Evolutionary conservation across 495 filamentous ascomycete genomes (phyloP).

Genomic region (Lindgomyces ingoldianus): DNA sequence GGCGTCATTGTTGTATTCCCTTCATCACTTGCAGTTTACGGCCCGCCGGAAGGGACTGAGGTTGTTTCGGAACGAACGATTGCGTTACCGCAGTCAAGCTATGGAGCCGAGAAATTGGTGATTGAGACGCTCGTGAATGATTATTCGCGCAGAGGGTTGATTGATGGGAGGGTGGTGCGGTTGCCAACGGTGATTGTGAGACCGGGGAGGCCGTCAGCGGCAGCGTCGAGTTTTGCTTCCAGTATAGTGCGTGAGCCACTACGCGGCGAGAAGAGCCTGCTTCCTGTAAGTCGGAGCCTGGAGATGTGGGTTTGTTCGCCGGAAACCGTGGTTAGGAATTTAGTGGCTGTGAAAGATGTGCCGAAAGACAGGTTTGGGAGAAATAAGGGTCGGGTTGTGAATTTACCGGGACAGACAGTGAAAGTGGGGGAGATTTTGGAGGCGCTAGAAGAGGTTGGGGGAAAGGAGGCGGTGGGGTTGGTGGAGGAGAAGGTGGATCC

Average conservation of each 20-base stretch:
- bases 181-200: conserved; percentile 16
- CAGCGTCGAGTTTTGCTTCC: conserved; percentile 9
- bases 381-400: conserved; percentile 9
- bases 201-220: conserved; percentile 13
- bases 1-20: conserved; percentile 15
- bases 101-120: conserved; percentile 18
- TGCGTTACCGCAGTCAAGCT: conserved; percentile 2
- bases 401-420: conserved; percentile 22
- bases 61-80: conserved; percentile 1
- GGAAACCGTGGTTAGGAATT: conserved; percentile 14
- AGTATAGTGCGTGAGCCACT: conserved; percentile 23
- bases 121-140: conserved; percentile 16
- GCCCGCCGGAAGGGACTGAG: background rate
- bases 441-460: conserved; percentile 17
- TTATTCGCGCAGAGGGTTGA: conserved; percentile 12
- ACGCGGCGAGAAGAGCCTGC: conserved; percentile 14
- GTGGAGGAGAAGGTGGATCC: conserved; percentile 16
- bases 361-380: conserved; percentile 23
- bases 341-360: conserved; percentile 19
- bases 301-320: conserved; percentile 31
- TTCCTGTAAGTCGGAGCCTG: conserved; percentile 16
- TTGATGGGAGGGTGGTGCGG: conserved; percentile 4
- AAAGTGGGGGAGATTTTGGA: conserved; percentile 20
- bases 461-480: conserved; percentile 8
- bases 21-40: conserved; percentile 10